phyloP scores from a whole-genome alignment of 495 filamentous ascomycete species.

The Penicillium psychrofluorescens region DNA sequence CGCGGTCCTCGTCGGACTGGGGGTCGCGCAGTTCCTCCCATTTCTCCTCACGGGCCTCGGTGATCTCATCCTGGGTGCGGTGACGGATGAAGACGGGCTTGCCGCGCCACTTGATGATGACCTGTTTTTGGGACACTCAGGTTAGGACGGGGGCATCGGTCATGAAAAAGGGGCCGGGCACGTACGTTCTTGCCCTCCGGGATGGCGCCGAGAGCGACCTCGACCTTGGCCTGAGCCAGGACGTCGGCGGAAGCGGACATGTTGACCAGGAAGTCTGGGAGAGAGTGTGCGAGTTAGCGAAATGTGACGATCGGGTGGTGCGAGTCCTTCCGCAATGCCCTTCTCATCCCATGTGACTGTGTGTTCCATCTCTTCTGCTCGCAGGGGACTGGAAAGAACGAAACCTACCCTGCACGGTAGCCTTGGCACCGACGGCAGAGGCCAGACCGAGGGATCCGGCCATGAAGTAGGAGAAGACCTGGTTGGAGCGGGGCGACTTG shows the following conservation, averaged over 20 bases:
- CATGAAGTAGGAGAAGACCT: slow-evolving; percentile 96
- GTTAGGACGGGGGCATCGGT: too few species aligned
- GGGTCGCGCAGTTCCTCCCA: slow-evolving; percentile 82
- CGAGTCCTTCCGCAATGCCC: too few species aligned
- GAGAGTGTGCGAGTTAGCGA: slow-evolving; percentile 1
- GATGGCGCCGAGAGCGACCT: slow-evolving; percentile 85
- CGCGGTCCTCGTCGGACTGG: slow-evolving; percentile 82
- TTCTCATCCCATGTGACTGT: neutral
- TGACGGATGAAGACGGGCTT: slow-evolving; percentile 99
- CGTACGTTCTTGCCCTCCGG: slow-evolving; percentile 99
- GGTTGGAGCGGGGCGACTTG: slow-evolving; percentile 56
- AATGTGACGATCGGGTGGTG: too few species aligned
- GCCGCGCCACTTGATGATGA: slow-evolving; percentile 99
- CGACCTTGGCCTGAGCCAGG: slow-evolving; percentile 98
- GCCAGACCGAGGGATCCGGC: slow-evolving; percentile 90
- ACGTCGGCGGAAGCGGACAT: slow-evolving; percentile 99
- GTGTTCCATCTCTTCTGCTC: neutral
- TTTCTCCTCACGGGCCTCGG: slow-evolving; percentile 71
- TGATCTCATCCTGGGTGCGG: slow-evolving; percentile 82
- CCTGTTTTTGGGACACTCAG: slow-evolving; percentile 36
- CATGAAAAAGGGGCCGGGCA: slow-evolving; percentile 1
- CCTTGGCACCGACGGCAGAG: slow-evolving; percentile 88
- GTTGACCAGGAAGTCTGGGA: slow-evolving; percentile 94
- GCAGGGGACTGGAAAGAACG: slow-evolving; percentile 3
- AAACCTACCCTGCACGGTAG: slow-evolving; percentile 85